Evolutionary conservation across 1,139 yeast species (phyloP), one percentile per base, ranked within the genome.

Genomic region (Zygoascus sp.): DNA sequence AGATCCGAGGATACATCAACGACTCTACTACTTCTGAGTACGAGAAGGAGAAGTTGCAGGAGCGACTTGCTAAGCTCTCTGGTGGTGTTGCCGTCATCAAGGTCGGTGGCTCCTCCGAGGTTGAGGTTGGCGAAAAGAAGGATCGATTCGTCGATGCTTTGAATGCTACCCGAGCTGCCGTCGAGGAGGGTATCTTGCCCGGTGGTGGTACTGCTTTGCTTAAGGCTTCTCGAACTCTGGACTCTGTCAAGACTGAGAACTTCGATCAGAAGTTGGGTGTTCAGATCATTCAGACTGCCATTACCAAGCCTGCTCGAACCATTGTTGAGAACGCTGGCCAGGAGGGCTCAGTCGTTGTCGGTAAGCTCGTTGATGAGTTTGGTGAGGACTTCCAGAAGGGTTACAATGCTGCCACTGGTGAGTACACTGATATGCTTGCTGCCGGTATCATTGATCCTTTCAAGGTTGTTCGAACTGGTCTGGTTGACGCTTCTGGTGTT

Each of bases 121-220:
- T 92, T 59, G 99, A 92, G 76, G 99, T 92, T 59, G 95, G 97
- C 66, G 99, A 92, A 77, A 94, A 92, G 96, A 92, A 92, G 77
- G 99, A 92, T 70, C 89, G 99, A 75, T 94, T 90, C 67, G 98
- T 94, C 63, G 99, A 92, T 75, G 98, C 99, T 43, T 80, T 92
- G 66, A 92, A 94, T 69, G 98, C 99, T 51, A 94, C 98, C 50
- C 89, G 98, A 75, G 98, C 99, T 59, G 99, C 99, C 55, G 98
- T 92, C 56, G 95, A 92, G 74, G 98, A 92, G 73, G 99, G 99
- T 75, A 92, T 94, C 66, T 79, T 92, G 61, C 98, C 98, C 68
- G 99, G 99, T 76, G 99, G 98, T 70, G 99, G 99, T 76, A 92
- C 97, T 59, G 98, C 98, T 56, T 80, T 92, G 68, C 81, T 90